These are phyloP conservation scores for Camelina hispida DNA, from an alignment of 345 rosid genomes.

Conservation along the genomic window DNA sequence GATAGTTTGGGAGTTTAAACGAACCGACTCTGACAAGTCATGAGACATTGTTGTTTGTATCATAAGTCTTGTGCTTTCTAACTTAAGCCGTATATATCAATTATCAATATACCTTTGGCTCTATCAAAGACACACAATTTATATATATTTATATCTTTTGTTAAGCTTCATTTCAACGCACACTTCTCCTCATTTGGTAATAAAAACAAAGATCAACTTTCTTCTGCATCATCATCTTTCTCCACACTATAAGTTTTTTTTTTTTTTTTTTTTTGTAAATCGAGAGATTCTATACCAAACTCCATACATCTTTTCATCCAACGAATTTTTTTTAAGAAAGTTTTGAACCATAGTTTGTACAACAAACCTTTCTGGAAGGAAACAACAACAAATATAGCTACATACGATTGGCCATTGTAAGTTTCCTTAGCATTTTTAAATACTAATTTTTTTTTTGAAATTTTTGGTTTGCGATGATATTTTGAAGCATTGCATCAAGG, in stretches of 20 bases:
- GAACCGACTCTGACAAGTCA: slow-evolving; percentile 45
- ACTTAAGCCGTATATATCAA: slow-evolving; percentile 33
- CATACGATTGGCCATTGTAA: neutral
- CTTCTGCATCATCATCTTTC: slow-evolving; percentile 22
- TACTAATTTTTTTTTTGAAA: neutral
- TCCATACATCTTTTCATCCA: neutral
- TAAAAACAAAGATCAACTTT: slow-evolving; percentile 35
- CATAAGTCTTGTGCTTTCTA: slow-evolving; percentile 35
- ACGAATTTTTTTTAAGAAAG: neutral
- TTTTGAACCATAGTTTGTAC: neutral
- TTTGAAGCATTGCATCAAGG: slow-evolving; percentile 15
- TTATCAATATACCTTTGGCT: slow-evolving; percentile 25
- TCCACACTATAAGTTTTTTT: neutral
- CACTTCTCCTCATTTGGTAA: slow-evolving; percentile 31
- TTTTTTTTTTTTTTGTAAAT: neutral
- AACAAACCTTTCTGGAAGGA: neutral
- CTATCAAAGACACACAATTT: slow-evolving; percentile 11
- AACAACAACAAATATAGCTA: neutral
- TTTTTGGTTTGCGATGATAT: slow-evolving; percentile 10
- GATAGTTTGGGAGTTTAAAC: slow-evolving; percentile 40
- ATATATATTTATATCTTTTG: slow-evolving; percentile 26
- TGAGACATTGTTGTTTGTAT: slow-evolving; percentile 42
- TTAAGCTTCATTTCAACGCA: slow-evolving; percentile 13
- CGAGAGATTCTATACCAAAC: neutral
- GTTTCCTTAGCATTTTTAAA: slow-evolving; percentile 1